Evolutionary conservation across 345 rosid genomes (phyloP), one percentile per base, ranked within the genome.

Genomic region (Linum tenue): DNA sequence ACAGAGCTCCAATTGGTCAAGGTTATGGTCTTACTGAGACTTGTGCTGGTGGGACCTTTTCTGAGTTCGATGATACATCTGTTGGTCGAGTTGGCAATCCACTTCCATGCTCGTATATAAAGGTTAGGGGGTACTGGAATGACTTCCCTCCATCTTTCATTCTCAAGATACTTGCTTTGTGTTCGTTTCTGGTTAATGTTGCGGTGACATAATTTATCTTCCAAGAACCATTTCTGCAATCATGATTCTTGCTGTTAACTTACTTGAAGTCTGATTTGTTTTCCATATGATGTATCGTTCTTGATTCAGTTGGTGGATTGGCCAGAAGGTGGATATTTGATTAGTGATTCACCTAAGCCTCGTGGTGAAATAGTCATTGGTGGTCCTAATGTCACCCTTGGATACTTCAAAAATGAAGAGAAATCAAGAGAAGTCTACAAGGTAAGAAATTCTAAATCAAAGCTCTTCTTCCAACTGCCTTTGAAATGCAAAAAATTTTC

Each of bases 71-170:
- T 71, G 99, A 95, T 81, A 63, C 85, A 71, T 85, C 99, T 3
- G 94, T 91, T 78, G 99, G 99, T 55, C 94, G 99, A 75, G 99
- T 86, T 61, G 99, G 99, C 55, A 84, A 88, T 79, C 96, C 99
- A 50, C 83, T 95, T 70, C 96, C 99, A 82, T 84, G 96, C 83
- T 83, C 99, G 14, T 87, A 77, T 75, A 66, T 95, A 66, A 95
- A 95, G 96, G 99, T 95, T 76, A 79, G 75, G 36, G n/a, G 31
- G 53, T 15, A 9, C 40, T 35, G 36, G 16, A 55, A 53, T 67
- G 40, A 37, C 39, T 37, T 55, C 40, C 53, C 68, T 73, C 50
- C 11, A 6, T 44, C 15, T 42, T 40, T 42, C n/a, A 31, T 2
- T 22, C 31, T 22, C 31, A 43, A 11, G 50, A 11, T 4, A 43